A percentile compares a stretch with the other conserved stretches of the same genome.
Evolutionary conservation across 176 grass and related monocot genomes (phyloP).

Genomic region (Oryza officinalis): DNA sequence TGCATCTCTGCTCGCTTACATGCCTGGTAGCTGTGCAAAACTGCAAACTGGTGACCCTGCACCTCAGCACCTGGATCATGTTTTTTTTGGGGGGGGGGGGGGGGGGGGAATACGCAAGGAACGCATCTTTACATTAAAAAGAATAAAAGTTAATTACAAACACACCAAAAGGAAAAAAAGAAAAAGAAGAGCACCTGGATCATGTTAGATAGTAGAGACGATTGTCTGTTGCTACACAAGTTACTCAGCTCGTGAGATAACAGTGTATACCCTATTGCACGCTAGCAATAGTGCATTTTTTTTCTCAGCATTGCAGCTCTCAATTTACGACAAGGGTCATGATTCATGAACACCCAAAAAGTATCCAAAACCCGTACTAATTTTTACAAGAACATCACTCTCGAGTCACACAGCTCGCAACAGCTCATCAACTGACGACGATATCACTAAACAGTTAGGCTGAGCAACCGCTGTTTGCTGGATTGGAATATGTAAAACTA

Average conservation of each 20-base stretch:
- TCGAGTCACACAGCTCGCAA: not conserved
- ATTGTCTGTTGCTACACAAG: no score
- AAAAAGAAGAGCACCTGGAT: no score
- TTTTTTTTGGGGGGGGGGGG: no score
- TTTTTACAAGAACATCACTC: no score
- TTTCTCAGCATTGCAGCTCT: not conserved
- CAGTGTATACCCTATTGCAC: not conserved
- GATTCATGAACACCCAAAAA: not conserved
- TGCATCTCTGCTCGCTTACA: not conserved
- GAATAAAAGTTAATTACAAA: no score
- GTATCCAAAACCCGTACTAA: not conserved
- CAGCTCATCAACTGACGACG: not conserved
- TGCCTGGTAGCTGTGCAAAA: not conserved
- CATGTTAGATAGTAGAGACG: no score
- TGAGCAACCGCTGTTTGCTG: not conserved
- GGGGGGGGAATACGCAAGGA: no score
- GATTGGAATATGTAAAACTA: not conserved
- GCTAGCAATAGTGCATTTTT: not conserved
- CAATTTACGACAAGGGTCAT: not conserved
- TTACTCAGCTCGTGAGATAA: not conserved
- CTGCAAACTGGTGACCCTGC: not conserved
- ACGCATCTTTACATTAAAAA: no score
- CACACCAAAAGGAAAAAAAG: no score
- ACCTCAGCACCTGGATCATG: not conserved
- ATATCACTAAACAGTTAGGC: not conserved